Base-by-base conservation (phyloP, 31 red algal species). In the Asparagopsis taxiformis region DNA sequence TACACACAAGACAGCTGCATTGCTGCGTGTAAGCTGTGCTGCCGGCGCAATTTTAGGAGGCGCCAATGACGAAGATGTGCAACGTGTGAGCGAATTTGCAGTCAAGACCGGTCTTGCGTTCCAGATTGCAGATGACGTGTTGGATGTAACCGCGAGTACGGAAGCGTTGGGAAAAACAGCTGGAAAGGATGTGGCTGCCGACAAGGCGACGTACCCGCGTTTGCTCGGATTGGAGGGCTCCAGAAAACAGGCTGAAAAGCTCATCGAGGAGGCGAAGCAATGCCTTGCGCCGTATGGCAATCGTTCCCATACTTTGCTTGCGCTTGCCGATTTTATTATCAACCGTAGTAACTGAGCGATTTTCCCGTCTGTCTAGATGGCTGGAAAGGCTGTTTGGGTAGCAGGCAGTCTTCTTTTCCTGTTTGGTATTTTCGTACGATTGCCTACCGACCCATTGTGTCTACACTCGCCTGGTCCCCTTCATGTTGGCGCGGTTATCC, bases 51-150 rank as follows among this genome's bases (percentile, higher is more conserved):
- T 94, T 70, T 29, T 99, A 9, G 96, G 80, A 15, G 96, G 96
- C 0, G 96, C 96, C 37, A 32, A 48, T 9, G 57, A 62, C 19
- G 96, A 94, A 3, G 96, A 99, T 62, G 79, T 99, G 20, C 31
- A 51, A 19, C 52, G 79, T 35, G 52, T 94, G 31, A 79, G 75
- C 35, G 62, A 77, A 1, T 99, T 84, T 68, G 96, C 96, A 9
- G 80, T 91, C 28, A 99, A 91, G 66, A 91, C 82, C 1, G 96
- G 96, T 11, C 88, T 99, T 5, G 96, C 96, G 0, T 99, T 99
- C 70, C 96, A 99, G 73, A 88, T 99, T 59, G 87, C 87, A 33
- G 96, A 99, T 43, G 96, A 99, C 54, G 80, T 99, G 17, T 74
- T 99, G 55, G 96, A 99, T 61, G 80, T 91, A 17, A 94, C 91